Conservation (phyloP, 768 basidiomycete species). For the Melanogaster broomeanus region DNA sequence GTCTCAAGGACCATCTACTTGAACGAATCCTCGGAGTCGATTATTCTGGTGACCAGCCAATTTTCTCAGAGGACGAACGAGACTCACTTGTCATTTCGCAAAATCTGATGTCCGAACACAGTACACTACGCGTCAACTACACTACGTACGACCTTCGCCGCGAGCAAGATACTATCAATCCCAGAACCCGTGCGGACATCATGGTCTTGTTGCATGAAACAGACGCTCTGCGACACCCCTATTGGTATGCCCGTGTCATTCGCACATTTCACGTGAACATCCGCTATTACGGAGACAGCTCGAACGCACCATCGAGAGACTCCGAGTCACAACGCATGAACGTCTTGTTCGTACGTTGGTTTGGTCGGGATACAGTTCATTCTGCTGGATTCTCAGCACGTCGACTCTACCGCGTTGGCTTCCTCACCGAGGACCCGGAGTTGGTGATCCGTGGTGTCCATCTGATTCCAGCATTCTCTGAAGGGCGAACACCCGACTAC, state of each 20-base stretch:
- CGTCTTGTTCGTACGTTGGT: conserved; percentile 45
- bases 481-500: conserved; percentile 11
- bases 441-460: conserved; percentile 34
- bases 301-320: too few relatives aligned
- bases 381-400: conserved; percentile 24
- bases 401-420: conserved; percentile 39
- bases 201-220: conserved; percentile 24
- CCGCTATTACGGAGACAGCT: conserved; percentile 6
- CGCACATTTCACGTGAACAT: not conserved
- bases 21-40: not conserved
- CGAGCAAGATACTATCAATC: conserved; percentile 41
- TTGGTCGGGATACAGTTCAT: conserved; percentile 27
- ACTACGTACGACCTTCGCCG: conserved; percentile 28
- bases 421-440: conserved; percentile 43
- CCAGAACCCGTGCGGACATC: conserved; percentile 35
- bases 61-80: conserved; percentile 15
- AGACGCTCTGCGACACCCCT: conserved; percentile 26
- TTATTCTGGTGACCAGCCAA: conserved; percentile 23
- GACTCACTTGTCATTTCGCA: conserved; percentile 15
- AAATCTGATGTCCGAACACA: conserved; percentile 25
- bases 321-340: conserved; percentile 35
- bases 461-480: conserved; percentile 19
- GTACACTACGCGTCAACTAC: conserved; percentile 25
- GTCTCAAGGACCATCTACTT: conserved; percentile 2
- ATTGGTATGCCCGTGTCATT: conserved; percentile 29